Conservation (phyloP, 2,329 filamentous ascomycete genomes). For the Verticillium nonalfalfae region DNA sequence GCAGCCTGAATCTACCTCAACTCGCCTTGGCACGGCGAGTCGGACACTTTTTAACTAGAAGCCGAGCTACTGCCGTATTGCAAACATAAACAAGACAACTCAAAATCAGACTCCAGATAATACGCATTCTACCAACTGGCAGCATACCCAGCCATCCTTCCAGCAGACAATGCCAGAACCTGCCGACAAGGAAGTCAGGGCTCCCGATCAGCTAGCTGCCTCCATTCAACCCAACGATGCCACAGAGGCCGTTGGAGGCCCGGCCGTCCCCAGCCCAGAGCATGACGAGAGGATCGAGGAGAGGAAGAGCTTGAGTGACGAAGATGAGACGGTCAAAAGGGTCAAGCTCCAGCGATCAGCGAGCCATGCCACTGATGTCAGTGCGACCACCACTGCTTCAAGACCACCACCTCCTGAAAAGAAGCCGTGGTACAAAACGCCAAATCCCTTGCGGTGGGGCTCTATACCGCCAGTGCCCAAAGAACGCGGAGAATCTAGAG, state of each 20-base stretch:
- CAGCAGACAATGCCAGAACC: conserved; percentile 16
- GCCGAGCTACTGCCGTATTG: background rate
- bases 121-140: background rate
- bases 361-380: conserved; percentile 49
- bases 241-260: conserved; percentile 5
- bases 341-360: conserved; percentile 31
- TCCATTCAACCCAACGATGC: conserved; percentile 16
- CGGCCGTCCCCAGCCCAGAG: background rate
- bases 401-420: conserved; percentile 20
- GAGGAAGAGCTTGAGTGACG: background rate
- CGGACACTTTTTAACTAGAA: background rate
- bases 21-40: background rate
- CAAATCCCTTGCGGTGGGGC: conserved; percentile 58
- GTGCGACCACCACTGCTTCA: conserved; percentile 36
- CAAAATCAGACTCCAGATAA: background rate
- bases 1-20: background rate
- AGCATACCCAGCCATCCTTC: background rate
- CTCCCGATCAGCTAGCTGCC: conserved; percentile 20
- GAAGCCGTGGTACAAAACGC: conserved; percentile 57
- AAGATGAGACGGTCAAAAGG: background rate
- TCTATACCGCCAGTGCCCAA: conserved; percentile 47
- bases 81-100: background rate
- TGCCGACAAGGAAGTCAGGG: conserved; percentile 19
- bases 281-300: conserved; percentile 7
- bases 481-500: conserved; percentile 50